Conservation (phyloP, 305 asterid genomes). For the Vinca major region DNA sequence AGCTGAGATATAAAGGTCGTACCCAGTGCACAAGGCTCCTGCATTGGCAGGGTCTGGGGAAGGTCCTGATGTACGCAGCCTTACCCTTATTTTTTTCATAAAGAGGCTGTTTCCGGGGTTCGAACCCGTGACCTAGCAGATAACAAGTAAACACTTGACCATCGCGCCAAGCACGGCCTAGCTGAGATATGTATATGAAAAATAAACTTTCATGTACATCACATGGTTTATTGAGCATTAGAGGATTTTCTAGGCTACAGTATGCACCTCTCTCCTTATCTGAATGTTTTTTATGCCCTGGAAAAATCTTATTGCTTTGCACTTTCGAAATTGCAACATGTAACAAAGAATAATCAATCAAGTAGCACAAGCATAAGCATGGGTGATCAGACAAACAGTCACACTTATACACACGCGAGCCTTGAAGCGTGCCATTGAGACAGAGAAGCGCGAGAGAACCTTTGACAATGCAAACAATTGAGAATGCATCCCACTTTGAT, state of each 20-base stretch:
- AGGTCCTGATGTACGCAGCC: too few species aligned
- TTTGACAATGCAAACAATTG: constrained; percentile 95
- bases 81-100: too few species aligned
- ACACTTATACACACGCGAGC: neutral
- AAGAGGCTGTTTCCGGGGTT: too few species aligned
- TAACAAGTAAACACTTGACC: too few species aligned
- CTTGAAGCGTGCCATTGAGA: constrained; percentile 1
- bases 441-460: constrained; percentile 33
- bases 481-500: constrained; percentile 97
- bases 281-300: neutral
- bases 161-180: neutral
- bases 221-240: neutral
- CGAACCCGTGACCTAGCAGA: too few species aligned
- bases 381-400: neutral
- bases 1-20: too few species aligned
- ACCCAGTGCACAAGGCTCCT: too few species aligned
- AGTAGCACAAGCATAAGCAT: neutral
- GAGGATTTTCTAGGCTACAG: neutral
- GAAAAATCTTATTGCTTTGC: neutral
- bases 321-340: neutral
- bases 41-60: too few species aligned
- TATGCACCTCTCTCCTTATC: neutral
- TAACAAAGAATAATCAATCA: neutral
- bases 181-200: neutral
- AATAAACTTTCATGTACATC: neutral